Conservation (phyloP, 768 basidiomycete genomes). For the Lentinula lateritia region DNA sequence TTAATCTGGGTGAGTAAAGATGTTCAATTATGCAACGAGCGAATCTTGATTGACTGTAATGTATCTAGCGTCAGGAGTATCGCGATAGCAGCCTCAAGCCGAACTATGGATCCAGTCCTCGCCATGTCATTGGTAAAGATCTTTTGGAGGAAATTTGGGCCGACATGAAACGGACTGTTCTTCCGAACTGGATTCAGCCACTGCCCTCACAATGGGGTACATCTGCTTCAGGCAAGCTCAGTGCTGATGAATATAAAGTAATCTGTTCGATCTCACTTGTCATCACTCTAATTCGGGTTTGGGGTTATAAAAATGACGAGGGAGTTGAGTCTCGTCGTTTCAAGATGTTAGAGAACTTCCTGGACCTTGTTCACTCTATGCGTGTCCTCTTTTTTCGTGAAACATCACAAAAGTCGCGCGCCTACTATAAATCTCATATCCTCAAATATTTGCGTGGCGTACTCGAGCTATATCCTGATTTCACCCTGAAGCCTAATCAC, state of each 20-base stretch:
- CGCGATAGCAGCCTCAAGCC: not conserved
- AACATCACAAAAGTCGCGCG: too few relatives aligned
- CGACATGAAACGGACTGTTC: conserved; percentile 16
- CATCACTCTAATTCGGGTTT: conserved; percentile 28
- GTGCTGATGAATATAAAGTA: conserved; percentile 28
- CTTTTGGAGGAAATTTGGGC: conserved; percentile 8
- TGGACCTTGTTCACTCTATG: conserved; percentile 18
- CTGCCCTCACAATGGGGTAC: conserved; percentile 18
- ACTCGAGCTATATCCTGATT: conserved; percentile 13
- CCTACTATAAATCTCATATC: conserved; percentile 16
- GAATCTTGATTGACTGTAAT: not conserved
- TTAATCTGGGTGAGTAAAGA: not conserved
- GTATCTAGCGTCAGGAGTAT: not conserved
- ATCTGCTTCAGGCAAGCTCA: conserved; percentile 20
- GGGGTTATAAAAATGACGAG: conserved; percentile 14
- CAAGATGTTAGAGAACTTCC: conserved; percentile 20
- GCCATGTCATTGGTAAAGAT: conserved; percentile 8
- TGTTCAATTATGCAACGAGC: not conserved
- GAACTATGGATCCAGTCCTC: not conserved
- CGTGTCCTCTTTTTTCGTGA: too few relatives aligned
- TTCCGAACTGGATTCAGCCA: conserved; percentile 18
- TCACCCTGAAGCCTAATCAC: conserved; percentile 14
- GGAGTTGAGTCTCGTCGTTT: conserved; percentile 10
- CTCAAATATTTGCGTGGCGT: conserved; percentile 13
- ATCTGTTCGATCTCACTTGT: conserved; percentile 25